Base-by-base conservation (phyloP, 2,329 filamentous ascomycete species). In the Hysterium pulicare region DNA sequence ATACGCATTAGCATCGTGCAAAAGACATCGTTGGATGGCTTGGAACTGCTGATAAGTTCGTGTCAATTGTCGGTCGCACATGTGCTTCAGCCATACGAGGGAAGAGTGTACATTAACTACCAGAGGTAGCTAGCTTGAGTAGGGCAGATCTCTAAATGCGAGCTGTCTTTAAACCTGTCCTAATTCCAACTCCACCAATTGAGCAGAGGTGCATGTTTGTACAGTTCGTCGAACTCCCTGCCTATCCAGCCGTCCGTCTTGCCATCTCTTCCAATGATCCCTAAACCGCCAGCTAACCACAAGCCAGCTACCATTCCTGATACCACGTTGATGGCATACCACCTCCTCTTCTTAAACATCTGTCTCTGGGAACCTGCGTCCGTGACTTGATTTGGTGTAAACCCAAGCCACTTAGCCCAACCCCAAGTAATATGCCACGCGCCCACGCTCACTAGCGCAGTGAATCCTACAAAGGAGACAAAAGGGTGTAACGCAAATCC, bases 391-490 rank as follows among this genome's bases (percentile, higher is more conserved):
- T 75, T 73, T 16, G 84, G 83, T 38, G 82, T 75, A 35, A 78
- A 72, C 0, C 82, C 82, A 46, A 90, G 70, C 86, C 88, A 96
- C 65, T 81, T 85, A n/a, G 88, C 87, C 69, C 82, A 81, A 2
- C 90, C 90, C 81, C 89, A 94, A 6, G 87, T 79, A 63, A 90
- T 82, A 70, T 96, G 90, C 46, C 83, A 87, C 19, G 79, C 82
- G 0, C 82, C 86, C 0, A 84, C 68, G 13, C 71, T 72, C 5
- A 95, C 71, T 37, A 96, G 72, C 2, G 82, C 76, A 1, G 72
- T 58, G 63, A 94, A 95, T 1, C 85, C 83, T 1, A 76, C 54
- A 62, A 82, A 85, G n/a, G 86, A 81, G 7, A 84, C 63, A 2
- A 75, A 51, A 0, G 84, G 82, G 56, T 87, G 84, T 11, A 80